phyloP scores from a whole-genome alignment of 1,284 basidiomycete genomes.

The Pholiota adiposa region DNA sequence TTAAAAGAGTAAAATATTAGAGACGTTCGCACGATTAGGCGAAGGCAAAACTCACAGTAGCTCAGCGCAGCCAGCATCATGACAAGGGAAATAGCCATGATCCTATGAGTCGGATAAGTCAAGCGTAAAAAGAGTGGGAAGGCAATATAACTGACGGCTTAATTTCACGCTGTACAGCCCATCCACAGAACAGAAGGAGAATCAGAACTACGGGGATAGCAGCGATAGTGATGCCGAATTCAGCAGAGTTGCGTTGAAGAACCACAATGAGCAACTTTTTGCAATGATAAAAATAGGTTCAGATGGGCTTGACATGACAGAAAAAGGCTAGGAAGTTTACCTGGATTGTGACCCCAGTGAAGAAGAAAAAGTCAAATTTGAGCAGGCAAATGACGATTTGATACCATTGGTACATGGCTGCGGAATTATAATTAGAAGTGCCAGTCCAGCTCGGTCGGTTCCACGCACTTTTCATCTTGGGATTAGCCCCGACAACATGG shows the following conservation, averaged over 20 bases:
- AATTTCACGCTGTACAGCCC: constrained; percentile 78
- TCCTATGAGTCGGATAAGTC: constrained; percentile 43
- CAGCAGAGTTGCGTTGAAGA: constrained; percentile 60
- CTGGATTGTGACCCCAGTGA: constrained; percentile 86
- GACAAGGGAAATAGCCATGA: constrained; percentile 69
- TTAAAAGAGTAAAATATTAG: constrained; percentile 17
- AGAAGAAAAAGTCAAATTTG: constrained; percentile 88
- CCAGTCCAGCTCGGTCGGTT: neutral
- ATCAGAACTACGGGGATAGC: constrained; percentile 81
- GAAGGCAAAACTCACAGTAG: constrained; percentile 59
- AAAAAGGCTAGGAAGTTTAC: constrained; percentile 38
- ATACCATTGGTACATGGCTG: constrained; percentile 85
- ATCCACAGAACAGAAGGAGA: constrained; percentile 65
- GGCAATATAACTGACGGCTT: constrained; percentile 56
- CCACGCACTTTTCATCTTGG: constrained; percentile 74
- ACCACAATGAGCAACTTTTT: constrained; percentile 76
- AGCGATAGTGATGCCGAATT: constrained; percentile 80
- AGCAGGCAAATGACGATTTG: constrained; percentile 84
- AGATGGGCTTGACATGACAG: neutral
- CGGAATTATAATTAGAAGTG: constrained; percentile 14
- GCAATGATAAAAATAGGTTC: constrained; percentile 18
- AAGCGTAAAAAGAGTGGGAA: neutral
- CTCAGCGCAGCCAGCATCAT: constrained; percentile 77
- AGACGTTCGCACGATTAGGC: constrained; percentile 6
- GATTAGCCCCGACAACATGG: constrained; percentile 82